Evolutionary conservation across 1,284 basidiomycete species (phyloP), one percentile per base, ranked within the genome.

Genomic region (Cystobasidium sp.): DNA sequence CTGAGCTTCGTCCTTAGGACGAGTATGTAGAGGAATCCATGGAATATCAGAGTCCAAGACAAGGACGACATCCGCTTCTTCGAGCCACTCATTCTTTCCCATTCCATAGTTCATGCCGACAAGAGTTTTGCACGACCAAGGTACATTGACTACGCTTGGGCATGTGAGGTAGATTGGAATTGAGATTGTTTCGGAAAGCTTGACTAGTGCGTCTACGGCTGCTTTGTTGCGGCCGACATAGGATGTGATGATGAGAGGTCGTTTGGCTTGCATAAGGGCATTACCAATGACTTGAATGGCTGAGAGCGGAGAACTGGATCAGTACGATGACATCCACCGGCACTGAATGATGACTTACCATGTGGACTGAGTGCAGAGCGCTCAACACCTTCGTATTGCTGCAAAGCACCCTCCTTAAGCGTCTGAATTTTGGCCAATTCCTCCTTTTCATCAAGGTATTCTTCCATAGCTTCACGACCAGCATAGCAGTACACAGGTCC

Each of bases 381-480:
- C 74, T 86, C 84, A 14, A 89, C 76, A 0, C 86, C 74, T 0
- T 87, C 85, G 87, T 88, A 88, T 72, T 84, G 84, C 6, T 79
- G 55, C 53, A 49, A 56, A n/a, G 14, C 24, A 20, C 46, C 58
- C 14, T 70, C 58, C 16, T 47, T 59, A 16, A 59, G 10, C 3
- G 46, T 43, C 47, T 62, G 6, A 10, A 70, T 12, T 20, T 62
- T 59, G 46, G 22, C 31, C 16, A 7, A 37, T 58, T 70, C 63
- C 31, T 61, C 69, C 55, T 67, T 80, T 51, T 81, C 75, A 43
- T 86, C 84, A 0, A 90, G 79, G 77, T 88, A 87, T 80, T 89
- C 86, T 79, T 91, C 89, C 84, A 88, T 88, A 0, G 85, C 84
- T 79, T 91, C 90, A 22, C 90, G 84, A 24, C 88, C 85, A n/a